These are phyloP conservation scores for Leishmania braziliensis DNA, from an alignment of 208 protist genomes.

Conservation along the genomic window DNA sequence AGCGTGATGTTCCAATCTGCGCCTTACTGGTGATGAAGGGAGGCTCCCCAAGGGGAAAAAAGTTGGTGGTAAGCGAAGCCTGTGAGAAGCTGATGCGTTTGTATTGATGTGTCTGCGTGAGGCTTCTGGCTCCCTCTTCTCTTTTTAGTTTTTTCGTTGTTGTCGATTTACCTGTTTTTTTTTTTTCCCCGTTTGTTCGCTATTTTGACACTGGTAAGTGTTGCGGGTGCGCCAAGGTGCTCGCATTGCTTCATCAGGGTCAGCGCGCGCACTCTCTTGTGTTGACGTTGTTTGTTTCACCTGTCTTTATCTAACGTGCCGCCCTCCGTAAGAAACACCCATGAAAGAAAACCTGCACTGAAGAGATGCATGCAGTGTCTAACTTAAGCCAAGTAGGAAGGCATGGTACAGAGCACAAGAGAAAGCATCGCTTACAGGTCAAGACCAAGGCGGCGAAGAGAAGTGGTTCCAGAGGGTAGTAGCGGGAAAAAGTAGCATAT, in stretches of 20 bases:
- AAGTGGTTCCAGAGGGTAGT: not conserved
- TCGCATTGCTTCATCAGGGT: not conserved
- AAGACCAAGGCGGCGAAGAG: not conserved
- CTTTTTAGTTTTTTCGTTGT: not conserved
- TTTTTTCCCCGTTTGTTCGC: not conserved
- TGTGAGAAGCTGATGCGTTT: not conserved
- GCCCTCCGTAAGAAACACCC: not conserved
- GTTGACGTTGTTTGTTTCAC: not conserved
- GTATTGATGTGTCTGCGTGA: not conserved
- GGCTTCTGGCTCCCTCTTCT: not conserved
- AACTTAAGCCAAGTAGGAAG: too few relatives aligned
- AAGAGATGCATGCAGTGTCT: not conserved
- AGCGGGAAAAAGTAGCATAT: not conserved
- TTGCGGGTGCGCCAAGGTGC: not conserved
- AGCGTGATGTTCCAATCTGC: not conserved
- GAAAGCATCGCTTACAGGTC: not conserved
- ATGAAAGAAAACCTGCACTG: not conserved
- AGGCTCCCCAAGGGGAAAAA: not conserved
- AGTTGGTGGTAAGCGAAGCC: not conserved
- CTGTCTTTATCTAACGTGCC: not conserved
- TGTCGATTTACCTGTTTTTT: not conserved
- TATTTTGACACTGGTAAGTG: not conserved
- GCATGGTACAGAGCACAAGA: not conserved
- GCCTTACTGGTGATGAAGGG: not conserved
- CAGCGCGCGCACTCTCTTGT: not conserved